Base-by-base conservation (phyloP, 2,329 filamentous ascomycete genomes). In the Hypoxylon sp. region DNA sequence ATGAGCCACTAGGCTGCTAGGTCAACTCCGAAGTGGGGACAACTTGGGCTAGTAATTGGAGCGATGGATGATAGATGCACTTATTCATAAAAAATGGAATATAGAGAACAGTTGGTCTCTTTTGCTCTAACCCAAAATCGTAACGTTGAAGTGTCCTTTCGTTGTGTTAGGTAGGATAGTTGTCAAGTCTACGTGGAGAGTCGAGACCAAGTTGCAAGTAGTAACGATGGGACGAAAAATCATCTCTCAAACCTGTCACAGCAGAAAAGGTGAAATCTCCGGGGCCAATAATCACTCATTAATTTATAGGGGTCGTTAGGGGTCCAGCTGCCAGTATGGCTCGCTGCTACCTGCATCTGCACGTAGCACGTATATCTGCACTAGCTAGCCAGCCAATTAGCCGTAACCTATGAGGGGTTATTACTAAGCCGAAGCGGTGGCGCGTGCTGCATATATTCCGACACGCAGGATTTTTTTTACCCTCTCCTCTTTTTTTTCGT, bases 1-100 rank as follows among this genome's bases (percentile, higher is more conserved):
- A 56, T 41, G 39, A 56, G 56, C 59, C 57, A 51, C 53, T 37
- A 55, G n/a, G n/a, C n/a, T n/a, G n/a, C n/a, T n/a, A n/a, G n/a
- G n/a, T n/a, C n/a, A n/a, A 34, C 49, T 51, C 55, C 47, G 59
- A 11, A 44, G 34, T 54, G 44, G 50, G 32, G 11, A 46, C 44
- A 20, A 56, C 43, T n/a, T n/a, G n/a, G n/a, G n/a, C 52, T 56
- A 47, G 20, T 34, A 15, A 51, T 19, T 15, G 17, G 24, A 34
- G 47, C 6, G n/a, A 48, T 30, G 19, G 32, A 32, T 10, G 30
- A 13, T 34, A 15, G 32, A 34, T 34, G 32, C 32, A 15, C 13
- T 46, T 46, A 46, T 46, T 46, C 41, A 46, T 46, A 8, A n/a
- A 41, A 22, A 20, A 11, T 46, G 15, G 8, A 46, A 46, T 4